Conservation (phyloP, 345 rosid species). For the Camelina hispida region DNA sequence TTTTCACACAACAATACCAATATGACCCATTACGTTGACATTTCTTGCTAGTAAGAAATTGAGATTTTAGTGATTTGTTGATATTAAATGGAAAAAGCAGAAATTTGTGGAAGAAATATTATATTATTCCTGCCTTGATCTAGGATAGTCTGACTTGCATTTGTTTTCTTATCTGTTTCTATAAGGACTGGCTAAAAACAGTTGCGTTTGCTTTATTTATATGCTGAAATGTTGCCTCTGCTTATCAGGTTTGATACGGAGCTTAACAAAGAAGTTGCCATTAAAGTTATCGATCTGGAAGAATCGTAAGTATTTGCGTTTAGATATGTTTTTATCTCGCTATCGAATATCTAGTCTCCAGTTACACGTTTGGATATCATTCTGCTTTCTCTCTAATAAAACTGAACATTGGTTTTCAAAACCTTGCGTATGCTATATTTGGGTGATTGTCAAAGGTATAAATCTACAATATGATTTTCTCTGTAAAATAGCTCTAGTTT, state of each 20-base stretch:
- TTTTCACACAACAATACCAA: too few relatives aligned
- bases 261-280: constrained; percentile 95
- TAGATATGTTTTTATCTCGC: constrained; percentile 2
- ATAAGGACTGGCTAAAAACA: constrained; percentile 10
- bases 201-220: constrained; percentile 17
- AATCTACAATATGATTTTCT: constrained; percentile 2
- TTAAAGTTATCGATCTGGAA: constrained; percentile 97
- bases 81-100: background rate
- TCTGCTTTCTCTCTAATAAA: constrained; percentile 18
- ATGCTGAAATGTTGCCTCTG: constrained; percentile 41
- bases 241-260: constrained; percentile 90
- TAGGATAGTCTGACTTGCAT: constrained; percentile 5
- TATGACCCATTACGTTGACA: too few relatives aligned
- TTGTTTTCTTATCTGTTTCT: background rate
- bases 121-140: background rate
- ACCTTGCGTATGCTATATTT: constrained; percentile 2
- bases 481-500: constrained; percentile 15
- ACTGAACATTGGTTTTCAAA: constrained; percentile 9
- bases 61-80: too few relatives aligned
- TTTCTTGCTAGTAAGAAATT: too few relatives aligned
- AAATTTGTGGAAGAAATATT: background rate
- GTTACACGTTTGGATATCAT: constrained; percentile 8
- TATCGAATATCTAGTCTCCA: constrained; percentile 9
- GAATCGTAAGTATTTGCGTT: constrained; percentile 79
- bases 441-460: constrained; percentile 1